These are phyloP conservation scores for Trametes pubescens DNA, from an alignment of 1,284 basidiomycete species.

Conservation along the genomic window DNA sequence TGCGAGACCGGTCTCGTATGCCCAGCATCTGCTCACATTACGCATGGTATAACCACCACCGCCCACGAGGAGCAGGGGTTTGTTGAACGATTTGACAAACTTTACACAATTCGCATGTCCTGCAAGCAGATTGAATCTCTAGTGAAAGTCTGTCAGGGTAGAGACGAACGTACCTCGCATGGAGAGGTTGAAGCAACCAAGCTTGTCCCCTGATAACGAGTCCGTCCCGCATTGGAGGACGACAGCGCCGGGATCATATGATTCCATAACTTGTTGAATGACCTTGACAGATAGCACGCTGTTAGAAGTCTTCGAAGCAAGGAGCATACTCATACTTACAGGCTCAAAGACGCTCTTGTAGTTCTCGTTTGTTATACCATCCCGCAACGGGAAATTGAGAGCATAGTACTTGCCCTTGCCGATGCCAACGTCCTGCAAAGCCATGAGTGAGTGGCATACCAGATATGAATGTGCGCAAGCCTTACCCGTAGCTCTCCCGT, in stretches of 20 bases:
- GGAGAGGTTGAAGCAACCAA: constrained; percentile 96
- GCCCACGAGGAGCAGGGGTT: constrained; percentile 92
- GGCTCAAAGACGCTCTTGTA: constrained; percentile 98
- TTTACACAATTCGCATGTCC: constrained; percentile 97
- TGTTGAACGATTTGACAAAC: constrained; percentile 96
- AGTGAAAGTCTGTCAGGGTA: neutral
- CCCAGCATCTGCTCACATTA: constrained; percentile 97
- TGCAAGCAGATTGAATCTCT: constrained; percentile 36
- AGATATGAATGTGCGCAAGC: constrained; percentile 16
- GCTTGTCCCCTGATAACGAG: constrained; percentile 95
- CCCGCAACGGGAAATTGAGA: constrained; percentile 94
- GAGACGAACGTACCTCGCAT: constrained; percentile 80
- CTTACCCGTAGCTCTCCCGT: constrained; percentile 93
- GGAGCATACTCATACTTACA: constrained; percentile 55
- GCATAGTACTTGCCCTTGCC: constrained; percentile 94
- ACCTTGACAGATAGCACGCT: constrained; percentile 62
- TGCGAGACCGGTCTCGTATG: constrained; percentile 96
- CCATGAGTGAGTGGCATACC: neutral
- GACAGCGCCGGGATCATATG: constrained; percentile 95
- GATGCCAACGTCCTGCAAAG: constrained; percentile 84
- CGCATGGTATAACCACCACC: constrained; percentile 99
- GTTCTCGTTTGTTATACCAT: constrained; percentile 96
- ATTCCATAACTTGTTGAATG: constrained; percentile 94
- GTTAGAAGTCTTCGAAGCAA: neutral
- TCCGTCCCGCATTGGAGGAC: constrained; percentile 99